A percentile compares a stretch with the other conserved stretches of the same genome.
Evolutionary conservation across 805 yeast species (phyloP).

Genomic region (Lipomyces orientalis): DNA sequence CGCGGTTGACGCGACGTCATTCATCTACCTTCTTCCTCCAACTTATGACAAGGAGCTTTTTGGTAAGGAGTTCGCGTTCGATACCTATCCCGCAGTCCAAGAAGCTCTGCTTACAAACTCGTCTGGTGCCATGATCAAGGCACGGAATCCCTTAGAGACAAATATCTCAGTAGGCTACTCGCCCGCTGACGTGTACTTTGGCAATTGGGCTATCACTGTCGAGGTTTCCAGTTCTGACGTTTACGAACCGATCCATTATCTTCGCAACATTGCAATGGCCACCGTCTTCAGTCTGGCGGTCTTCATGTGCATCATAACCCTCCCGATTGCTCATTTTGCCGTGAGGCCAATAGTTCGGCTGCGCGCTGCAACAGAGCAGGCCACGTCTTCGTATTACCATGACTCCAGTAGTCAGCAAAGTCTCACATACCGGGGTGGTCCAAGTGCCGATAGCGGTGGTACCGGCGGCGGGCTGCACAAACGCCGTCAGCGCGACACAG

Average conservation of each 20-base stretch:
- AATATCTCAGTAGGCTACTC: slow-evolving; percentile 64
- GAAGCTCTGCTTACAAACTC: slow-evolving; percentile 48
- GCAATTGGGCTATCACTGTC: slow-evolving; percentile 75
- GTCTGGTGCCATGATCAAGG: slow-evolving; percentile 54
- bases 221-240: slow-evolving; percentile 67
- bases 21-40: slow-evolving; percentile 30
- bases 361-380: slow-evolving; percentile 80
- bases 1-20: slow-evolving; percentile 44
- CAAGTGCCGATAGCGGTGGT: not conserved
- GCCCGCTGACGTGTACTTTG: slow-evolving; percentile 51
- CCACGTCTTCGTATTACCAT: slow-evolving; percentile 39
- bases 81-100: slow-evolving; percentile 42
- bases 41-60: slow-evolving; percentile 21
- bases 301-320: slow-evolving; percentile 73
- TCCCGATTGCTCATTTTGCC: slow-evolving; percentile 83
- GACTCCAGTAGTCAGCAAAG: not conserved
- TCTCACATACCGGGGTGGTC: not conserved
- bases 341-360: slow-evolving; percentile 80
- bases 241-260: slow-evolving; percentile 63
- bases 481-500: not conserved
- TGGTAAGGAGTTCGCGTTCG: slow-evolving; percentile 36
- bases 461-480: not conserved
- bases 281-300: slow-evolving; percentile 80
- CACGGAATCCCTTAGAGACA: slow-evolving; percentile 47
- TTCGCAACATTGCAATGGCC: slow-evolving; percentile 74